Percentiles rank a stretch among this genome's conserved stretches.
These are phyloP conservation scores for Peterozyma toletana DNA, from an alignment of 805 yeast species.

Conservation along the genomic window DNA sequence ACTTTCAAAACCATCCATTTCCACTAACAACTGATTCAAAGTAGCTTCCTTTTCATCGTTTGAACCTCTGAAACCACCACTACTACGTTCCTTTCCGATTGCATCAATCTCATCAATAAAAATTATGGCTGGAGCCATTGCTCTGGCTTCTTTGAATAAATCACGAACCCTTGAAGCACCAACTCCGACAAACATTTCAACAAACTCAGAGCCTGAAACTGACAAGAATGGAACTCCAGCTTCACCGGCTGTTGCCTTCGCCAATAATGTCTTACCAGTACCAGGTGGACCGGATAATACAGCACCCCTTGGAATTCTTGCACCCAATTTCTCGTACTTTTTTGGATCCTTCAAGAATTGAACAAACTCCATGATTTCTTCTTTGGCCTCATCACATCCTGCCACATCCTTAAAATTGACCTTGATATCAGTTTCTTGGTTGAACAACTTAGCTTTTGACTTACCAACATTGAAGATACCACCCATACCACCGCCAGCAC, in stretches of 20 bases:
- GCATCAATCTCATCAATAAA: constrained; percentile 99
- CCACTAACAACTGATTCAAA: constrained; percentile 89
- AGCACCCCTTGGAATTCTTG: constrained; percentile 97
- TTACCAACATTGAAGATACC: constrained; percentile 83
- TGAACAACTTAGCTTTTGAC: constrained; percentile 84
- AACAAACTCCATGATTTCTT: constrained; percentile 97
- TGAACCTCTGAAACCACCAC: constrained; percentile 70
- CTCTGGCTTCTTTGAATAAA: constrained; percentile 84
- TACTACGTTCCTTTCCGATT: constrained; percentile 89
- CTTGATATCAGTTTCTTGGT: constrained; percentile 85
- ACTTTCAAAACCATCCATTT: constrained; percentile 95
- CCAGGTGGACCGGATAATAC: constrained; percentile 98
- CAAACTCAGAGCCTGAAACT: constrained; percentile 96
- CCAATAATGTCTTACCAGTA: constrained; percentile 95
- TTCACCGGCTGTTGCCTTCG: constrained; percentile 99
- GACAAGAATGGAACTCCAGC: constrained; percentile 96
- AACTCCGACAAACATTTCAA: constrained; percentile 98
- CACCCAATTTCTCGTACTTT: constrained; percentile 89
- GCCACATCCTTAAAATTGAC: constrained; percentile 92
- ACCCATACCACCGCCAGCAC: constrained; percentile 65
- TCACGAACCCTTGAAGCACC: constrained; percentile 99
- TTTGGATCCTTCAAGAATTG: constrained; percentile 84
- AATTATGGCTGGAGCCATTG: constrained; percentile 91
- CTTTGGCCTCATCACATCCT: constrained; percentile 95
- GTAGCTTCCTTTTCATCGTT: constrained; percentile 98